A percentile compares a stretch with the other conserved stretches of the same genome.
Conservation (phyloP, 2,329 filamentous ascomycete species). For the Triangularia setosa region DNA sequence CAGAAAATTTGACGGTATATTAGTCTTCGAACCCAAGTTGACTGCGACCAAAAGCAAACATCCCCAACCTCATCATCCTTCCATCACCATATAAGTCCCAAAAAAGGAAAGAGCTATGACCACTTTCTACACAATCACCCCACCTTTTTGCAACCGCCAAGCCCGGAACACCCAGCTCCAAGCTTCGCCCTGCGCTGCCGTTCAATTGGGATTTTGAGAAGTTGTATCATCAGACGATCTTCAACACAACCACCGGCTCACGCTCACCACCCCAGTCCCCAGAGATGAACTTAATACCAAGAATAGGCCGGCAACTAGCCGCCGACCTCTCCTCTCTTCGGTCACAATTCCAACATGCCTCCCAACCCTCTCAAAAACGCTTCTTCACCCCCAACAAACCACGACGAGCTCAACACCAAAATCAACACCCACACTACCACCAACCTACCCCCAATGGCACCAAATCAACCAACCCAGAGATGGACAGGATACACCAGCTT, state of each 20-base stretch:
- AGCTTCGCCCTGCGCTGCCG: neutral
- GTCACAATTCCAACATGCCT: slow-evolving; percentile 12
- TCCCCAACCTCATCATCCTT: neutral
- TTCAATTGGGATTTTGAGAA: neutral
- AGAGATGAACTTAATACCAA: slow-evolving; percentile 25
- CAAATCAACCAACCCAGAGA: slow-evolving; percentile 42
- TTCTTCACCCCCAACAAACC: slow-evolving; percentile 20
- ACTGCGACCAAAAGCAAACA: neutral
- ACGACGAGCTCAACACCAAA: slow-evolving; percentile 25
- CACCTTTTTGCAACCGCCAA: neutral
- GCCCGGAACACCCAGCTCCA: neutral
- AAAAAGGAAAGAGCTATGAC: neutral
- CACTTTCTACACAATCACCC: neutral
- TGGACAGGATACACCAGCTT: slow-evolving; percentile 61
- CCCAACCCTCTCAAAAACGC: slow-evolving; percentile 9
- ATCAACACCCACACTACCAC: slow-evolving; percentile 30
- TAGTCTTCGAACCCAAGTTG: too few species aligned
- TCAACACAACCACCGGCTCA: neutral
- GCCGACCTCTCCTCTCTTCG: slow-evolving; percentile 19
- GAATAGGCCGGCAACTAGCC: slow-evolving; percentile 19
- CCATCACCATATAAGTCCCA: neutral
- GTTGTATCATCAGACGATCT: neutral
- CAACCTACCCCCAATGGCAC: slow-evolving; percentile 9
- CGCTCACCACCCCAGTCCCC: neutral
- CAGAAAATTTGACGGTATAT: too few species aligned